phyloP scores from a whole-genome alignment of 192 early-diverging fungal species.

The Coemansia sp. region DNA sequence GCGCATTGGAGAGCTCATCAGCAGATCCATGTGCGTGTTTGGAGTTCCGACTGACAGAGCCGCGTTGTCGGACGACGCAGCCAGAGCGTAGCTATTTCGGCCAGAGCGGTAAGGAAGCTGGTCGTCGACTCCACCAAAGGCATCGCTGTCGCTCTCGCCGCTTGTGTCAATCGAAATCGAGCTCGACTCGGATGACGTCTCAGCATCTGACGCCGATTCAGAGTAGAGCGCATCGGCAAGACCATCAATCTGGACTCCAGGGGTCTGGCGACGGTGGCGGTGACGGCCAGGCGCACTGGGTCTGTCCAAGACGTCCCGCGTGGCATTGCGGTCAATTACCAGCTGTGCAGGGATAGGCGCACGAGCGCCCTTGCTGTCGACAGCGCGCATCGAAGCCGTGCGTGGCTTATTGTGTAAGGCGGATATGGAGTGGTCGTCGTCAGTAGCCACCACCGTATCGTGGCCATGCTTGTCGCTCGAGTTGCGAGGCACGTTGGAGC shows the following conservation, averaged over 20 bases:
- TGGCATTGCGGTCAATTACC: slow-evolving; percentile 13
- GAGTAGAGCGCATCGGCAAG: not conserved
- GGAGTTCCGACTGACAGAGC: slow-evolving; percentile 13
- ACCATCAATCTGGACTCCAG: not conserved
- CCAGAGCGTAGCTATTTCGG: slow-evolving; percentile 7
- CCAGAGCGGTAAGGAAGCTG: slow-evolving; percentile 7
- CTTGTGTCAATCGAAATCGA: slow-evolving; percentile 30
- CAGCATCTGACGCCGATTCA: not conserved
- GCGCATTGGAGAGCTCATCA: slow-evolving; percentile 44
- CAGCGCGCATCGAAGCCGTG: not conserved
- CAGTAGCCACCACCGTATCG: slow-evolving; percentile 5
- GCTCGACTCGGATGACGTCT: slow-evolving; percentile 11
- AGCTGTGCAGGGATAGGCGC: slow-evolving; percentile 41
- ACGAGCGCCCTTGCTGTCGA: slow-evolving; percentile 7
- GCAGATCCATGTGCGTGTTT: slow-evolving; percentile 27
- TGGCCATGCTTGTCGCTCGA: slow-evolving; percentile 9
- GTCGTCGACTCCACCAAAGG: slow-evolving; percentile 16
- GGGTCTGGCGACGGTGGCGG: not conserved
- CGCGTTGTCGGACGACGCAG: not conserved
- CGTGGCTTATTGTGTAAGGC: not conserved
- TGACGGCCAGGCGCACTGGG: not conserved
- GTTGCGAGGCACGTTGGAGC: slow-evolving; percentile 14
- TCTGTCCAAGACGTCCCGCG: not conserved
- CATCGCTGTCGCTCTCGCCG: slow-evolving; percentile 24
- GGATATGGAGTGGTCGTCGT: slow-evolving; percentile 13